Base-by-base conservation (phyloP, 441 rosid genomes). In the Populus hybrid region DNA sequence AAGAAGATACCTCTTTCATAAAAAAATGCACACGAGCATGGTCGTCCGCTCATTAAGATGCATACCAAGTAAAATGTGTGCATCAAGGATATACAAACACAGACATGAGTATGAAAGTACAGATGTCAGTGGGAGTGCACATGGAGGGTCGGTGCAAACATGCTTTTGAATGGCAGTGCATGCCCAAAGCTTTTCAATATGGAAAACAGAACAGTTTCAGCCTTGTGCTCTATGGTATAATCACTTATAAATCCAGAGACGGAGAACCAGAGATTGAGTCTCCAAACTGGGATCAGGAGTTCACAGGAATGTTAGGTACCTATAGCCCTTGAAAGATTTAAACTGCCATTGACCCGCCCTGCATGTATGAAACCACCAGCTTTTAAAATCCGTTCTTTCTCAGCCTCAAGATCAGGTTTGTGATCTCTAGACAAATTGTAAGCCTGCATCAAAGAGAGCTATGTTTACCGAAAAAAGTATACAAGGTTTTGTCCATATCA, bases 361-460 rank as follows among this genome's bases (percentile, higher is more conserved):
- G 89, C 95, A 78, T 93, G 97, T 78, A 97, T 97, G 85, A 90
- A 97, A 14, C 99, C 98, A 78, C 99, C 98, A 77, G 95, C 99
- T 84, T 93, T 92, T 70, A 93, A 76, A 82, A 97, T 94, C 86
- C 99, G 89, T 40, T 93, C 97, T 84, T 86, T 94, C 86, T 97
- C 99, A 77, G 80, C 83, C 82, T 93, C 99, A 82, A 97, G 94
- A 66, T 92, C 99, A 77, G 99, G 99, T 80, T 97, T 97, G 84
- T 97, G 99, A 87, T 97, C 99, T 88, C 88, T 90, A 59, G 99
- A 97, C 69, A 94, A 84, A 87, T 92, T 87, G 82, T 81, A 84
- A 59, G 98, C 98, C 97, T 93, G 88, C 76, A 82, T 20, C 71
- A 80, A 69, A 69, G 8, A 18, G 31, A 33, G 70, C n/a, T 14